Conservation (phyloP, 306 rosid genomes). For the Fagus sylvatica region DNA sequence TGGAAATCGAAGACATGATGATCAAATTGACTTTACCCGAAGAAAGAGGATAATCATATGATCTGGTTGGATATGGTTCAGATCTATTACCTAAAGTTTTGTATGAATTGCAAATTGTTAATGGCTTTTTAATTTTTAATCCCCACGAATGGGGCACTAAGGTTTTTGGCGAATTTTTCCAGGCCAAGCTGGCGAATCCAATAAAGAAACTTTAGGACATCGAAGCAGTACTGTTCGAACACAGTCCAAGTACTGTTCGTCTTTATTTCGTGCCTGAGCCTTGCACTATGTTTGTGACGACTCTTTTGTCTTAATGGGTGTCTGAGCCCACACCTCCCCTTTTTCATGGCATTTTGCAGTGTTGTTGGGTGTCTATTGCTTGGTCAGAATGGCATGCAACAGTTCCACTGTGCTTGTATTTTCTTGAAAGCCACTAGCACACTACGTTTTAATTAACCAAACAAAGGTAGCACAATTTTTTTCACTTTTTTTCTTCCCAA, state of each 20-base stretch:
- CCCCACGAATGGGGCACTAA: slow-evolving; percentile 29
- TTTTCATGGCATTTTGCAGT: not conserved
- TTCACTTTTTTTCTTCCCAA: too few relatives aligned
- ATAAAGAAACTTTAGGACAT: slow-evolving; percentile 10
- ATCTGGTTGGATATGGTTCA: slow-evolving; percentile 4
- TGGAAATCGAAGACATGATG: not conserved
- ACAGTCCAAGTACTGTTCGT: not conserved
- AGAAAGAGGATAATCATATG: too few relatives aligned
- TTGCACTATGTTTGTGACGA: not conserved
- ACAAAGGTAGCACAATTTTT: too few relatives aligned
- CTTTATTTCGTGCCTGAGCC: not conserved
- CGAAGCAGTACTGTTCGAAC: slow-evolving; percentile 6
- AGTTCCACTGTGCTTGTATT: not conserved
- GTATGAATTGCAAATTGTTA: not conserved
- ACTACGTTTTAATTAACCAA: too few relatives aligned
- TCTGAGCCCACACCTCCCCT: not conserved
- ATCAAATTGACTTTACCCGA: not conserved
- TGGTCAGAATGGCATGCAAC: not conserved
- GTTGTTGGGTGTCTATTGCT: slow-evolving; percentile 3
- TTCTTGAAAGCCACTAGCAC: not conserved
- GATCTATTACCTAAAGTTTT: slow-evolving; percentile 13
- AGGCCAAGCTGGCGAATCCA: slow-evolving; percentile 29
- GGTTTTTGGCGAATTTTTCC: slow-evolving; percentile 2
- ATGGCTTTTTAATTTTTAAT: not conserved
- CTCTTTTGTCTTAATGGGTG: not conserved